Percentiles rank a stretch among this genome's conserved stretches.
Conservation (phyloP, 2,329 filamentous ascomycete genomes). For the Ophiognomonia clavigignenti-juglandacearum region DNA sequence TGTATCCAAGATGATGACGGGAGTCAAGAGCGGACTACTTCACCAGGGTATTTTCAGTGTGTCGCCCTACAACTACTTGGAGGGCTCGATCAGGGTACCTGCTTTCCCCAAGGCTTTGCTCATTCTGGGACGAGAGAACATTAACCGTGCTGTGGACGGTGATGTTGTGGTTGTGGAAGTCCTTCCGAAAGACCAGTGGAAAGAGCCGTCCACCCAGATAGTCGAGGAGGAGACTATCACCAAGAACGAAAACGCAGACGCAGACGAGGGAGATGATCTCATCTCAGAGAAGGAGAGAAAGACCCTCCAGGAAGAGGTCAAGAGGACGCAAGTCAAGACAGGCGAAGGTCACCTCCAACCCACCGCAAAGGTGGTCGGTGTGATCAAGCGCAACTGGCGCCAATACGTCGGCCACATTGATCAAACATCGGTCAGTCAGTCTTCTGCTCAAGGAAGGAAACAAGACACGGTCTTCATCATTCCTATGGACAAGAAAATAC, state of each 20-base stretch:
- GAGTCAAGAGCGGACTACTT: constrained; percentile 78
- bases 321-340: constrained; percentile 71
- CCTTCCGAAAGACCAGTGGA: constrained; percentile 93
- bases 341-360: constrained; percentile 78
- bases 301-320: constrained; percentile 87
- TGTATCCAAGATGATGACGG: constrained; percentile 90
- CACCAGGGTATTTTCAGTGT: constrained; percentile 96
- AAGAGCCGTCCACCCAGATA: constrained; percentile 89
- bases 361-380: constrained; percentile 85
- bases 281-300: constrained; percentile 83
- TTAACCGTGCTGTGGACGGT: constrained; percentile 88
- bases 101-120: constrained; percentile 86
- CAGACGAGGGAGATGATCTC: constrained; percentile 69
- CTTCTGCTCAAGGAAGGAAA: constrained; percentile 70
- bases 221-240: constrained; percentile 91
- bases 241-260: constrained; percentile 89
- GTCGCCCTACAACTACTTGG: constrained; percentile 95
- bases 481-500: constrained; percentile 96
- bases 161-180: constrained; percentile 93
- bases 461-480: constrained; percentile 93
- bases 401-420: constrained; percentile 98
- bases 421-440: constrained; percentile 71
- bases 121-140: constrained; percentile 88
- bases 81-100: constrained; percentile 84
- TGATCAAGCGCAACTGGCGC: constrained; percentile 94